phyloP scores from a whole-genome alignment of 352 stramenopile genomes.

The Phytopythium cucurbitacearum region DNA sequence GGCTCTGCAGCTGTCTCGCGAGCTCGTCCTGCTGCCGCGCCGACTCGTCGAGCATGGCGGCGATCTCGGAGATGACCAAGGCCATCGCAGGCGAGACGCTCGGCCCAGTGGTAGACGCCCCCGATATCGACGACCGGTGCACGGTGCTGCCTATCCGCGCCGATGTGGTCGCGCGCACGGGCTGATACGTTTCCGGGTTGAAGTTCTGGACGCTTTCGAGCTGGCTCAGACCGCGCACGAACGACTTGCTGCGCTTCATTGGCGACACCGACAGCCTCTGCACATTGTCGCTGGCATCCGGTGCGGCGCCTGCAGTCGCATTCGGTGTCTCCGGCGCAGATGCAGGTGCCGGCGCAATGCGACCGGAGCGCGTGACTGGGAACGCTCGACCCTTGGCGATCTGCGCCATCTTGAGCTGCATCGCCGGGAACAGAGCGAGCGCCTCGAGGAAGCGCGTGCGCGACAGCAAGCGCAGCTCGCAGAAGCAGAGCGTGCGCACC shows the following conservation, averaged over 20 bases:
- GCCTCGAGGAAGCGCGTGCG: too few relatives aligned
- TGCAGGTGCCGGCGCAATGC: too few relatives aligned
- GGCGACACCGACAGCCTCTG: conserved; percentile 18
- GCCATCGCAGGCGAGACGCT: conserved; percentile 34
- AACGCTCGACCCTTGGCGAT: too few relatives aligned
- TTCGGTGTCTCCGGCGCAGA: too few relatives aligned
- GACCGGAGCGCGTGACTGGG: too few relatives aligned
- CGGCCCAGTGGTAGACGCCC: not conserved
- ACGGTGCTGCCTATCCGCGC: conserved; percentile 28
- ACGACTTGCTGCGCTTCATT: conserved; percentile 6
- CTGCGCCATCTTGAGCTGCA: too few relatives aligned
- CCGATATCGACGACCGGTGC: conserved; percentile 17
- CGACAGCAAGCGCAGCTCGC: too few relatives aligned
- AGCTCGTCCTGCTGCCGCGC: conserved; percentile 42
- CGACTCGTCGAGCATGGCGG: conserved; percentile 36
- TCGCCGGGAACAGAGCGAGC: too few relatives aligned
- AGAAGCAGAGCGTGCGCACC: too few relatives aligned
- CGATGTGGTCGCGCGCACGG: conserved; percentile 26
- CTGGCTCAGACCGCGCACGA: not conserved
- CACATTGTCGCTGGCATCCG: conserved; percentile 48
- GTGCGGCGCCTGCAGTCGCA: conserved; percentile 42
- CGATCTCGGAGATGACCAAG: conserved; percentile 37
- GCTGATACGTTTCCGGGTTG: conserved; percentile 14
- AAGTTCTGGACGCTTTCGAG: conserved; percentile 14
- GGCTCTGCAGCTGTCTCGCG: conserved; percentile 25